A percentile compares a stretch with the other conserved stretches of the same genome.
These are phyloP conservation scores for Colletotrichum brevisporum DNA, from an alignment of 2,329 filamentous ascomycete genomes.

Conservation along the genomic window DNA sequence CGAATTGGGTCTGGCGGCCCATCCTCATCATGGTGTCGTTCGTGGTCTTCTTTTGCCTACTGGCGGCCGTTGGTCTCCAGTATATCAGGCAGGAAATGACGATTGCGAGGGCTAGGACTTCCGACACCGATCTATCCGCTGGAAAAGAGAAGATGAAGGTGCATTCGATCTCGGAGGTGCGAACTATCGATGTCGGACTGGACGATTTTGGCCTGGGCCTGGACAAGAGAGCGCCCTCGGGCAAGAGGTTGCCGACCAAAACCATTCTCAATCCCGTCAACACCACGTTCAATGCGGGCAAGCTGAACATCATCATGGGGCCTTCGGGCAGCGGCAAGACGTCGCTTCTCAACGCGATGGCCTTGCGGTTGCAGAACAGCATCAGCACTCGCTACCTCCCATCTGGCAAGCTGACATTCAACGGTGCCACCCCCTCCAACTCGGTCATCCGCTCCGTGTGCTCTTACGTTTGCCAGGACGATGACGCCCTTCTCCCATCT, in stretches of 20 bases:
- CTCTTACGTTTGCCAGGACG: slow-evolving; percentile 84
- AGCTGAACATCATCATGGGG: slow-evolving; percentile 84
- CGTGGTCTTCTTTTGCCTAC: slow-evolving; percentile 71
- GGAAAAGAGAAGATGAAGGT: slow-evolving; percentile 79
- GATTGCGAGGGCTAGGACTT: slow-evolving; percentile 73
- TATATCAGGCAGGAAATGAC: slow-evolving; percentile 78
- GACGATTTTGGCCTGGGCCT: slow-evolving; percentile 75
- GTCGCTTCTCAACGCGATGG: slow-evolving; percentile 80
- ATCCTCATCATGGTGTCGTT: slow-evolving; percentile 75
- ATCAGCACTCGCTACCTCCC: slow-evolving; percentile 73
- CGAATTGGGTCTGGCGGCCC: slow-evolving; percentile 76
- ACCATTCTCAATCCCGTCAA: slow-evolving; percentile 77
- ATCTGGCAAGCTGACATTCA: slow-evolving; percentile 77
- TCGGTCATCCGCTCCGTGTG: slow-evolving; percentile 79
- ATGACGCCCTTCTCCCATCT: slow-evolving; percentile 80
- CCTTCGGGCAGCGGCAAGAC: slow-evolving; percentile 85
- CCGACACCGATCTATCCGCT: slow-evolving; percentile 74
- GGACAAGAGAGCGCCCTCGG: slow-evolving; percentile 70
- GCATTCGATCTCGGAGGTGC: slow-evolving; percentile 64
- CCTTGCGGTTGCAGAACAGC: slow-evolving; percentile 74
- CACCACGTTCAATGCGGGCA: slow-evolving; percentile 76
- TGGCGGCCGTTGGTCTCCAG: slow-evolving; percentile 73
- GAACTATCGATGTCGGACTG: slow-evolving; percentile 75
- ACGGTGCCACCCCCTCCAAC: slow-evolving; percentile 76
- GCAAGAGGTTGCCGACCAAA: slow-evolving; percentile 66